Percentiles rank a stretch among this genome's conserved stretches.
Evolutionary conservation across 768 basidiomycete genomes (phyloP).

Genomic region (Mycena chlorophos): DNA sequence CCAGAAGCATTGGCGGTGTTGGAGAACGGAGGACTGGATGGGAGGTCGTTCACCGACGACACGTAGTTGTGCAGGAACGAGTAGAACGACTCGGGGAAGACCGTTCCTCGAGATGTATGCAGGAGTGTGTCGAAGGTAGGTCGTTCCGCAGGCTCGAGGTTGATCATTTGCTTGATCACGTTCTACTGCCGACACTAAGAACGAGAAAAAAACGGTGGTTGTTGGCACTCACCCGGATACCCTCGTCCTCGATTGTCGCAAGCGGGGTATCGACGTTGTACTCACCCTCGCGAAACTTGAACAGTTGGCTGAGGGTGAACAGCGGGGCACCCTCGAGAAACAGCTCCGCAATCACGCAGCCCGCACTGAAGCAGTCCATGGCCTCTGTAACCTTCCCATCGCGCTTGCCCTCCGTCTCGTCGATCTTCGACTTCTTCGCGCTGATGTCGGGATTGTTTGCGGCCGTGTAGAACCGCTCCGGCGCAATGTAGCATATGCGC

Average conservation of each 20-base stretch:
- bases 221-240: constrained; percentile 67
- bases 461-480: constrained; percentile 90
- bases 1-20: constrained; percentile 33
- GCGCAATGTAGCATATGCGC: constrained; percentile 93
- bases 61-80: constrained; percentile 92
- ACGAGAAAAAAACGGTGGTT: not conserved
- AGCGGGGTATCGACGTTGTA: constrained; percentile 73
- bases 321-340: constrained; percentile 92
- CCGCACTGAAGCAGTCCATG: constrained; percentile 96
- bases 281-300: constrained; percentile 89
- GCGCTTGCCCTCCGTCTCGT: constrained; percentile 61
- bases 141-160: constrained; percentile 70
- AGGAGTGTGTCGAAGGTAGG: constrained; percentile 83
- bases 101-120: constrained; percentile 68
- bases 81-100: constrained; percentile 93
- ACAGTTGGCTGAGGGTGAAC: constrained; percentile 92
- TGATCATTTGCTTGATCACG: constrained; percentile 89
- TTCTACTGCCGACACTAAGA: constrained; percentile 51
- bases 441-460: constrained; percentile 67
- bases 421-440: constrained; percentile 60
- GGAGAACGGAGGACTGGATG: constrained; percentile 46
- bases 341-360: constrained; percentile 94
- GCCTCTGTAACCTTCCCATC: constrained; percentile 87
- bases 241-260: constrained; percentile 73
- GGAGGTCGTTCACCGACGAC: constrained; percentile 72